Evolutionary conservation across 345 rosid species (phyloP).

Genomic region (Corymbia maculata): DNA sequence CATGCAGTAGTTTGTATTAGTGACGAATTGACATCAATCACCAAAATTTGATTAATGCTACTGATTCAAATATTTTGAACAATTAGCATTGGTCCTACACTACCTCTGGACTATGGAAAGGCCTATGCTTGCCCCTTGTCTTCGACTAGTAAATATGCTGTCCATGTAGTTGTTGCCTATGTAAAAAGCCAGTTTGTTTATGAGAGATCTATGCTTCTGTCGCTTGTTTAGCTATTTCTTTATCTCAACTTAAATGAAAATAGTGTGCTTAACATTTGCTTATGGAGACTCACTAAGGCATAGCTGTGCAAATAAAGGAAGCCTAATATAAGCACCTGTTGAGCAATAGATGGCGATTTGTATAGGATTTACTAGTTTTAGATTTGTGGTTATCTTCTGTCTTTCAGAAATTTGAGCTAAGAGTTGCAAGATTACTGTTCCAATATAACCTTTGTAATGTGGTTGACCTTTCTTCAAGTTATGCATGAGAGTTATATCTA

Average conservation of each 20-base stretch:
- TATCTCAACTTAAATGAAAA: background rate
- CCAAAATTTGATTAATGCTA: background rate
- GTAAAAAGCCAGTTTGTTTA: background rate
- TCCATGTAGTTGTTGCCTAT: background rate
- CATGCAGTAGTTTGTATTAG: background rate
- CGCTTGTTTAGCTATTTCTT: background rate
- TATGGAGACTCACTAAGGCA: background rate
- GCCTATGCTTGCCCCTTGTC: background rate
- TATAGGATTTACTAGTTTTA: background rate
- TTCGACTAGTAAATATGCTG: background rate
- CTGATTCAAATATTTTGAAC: background rate
- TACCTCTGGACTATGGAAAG: background rate
- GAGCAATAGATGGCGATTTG: background rate
- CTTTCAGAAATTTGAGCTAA: background rate
- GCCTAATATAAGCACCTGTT: background rate
- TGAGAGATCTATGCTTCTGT: background rate
- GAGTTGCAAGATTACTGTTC: background rate
- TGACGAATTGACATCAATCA: background rate
- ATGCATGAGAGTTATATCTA: background rate
- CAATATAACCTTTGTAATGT: background rate
- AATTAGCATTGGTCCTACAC: background rate
- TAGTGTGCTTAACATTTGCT: background rate
- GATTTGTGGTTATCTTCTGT: background rate
- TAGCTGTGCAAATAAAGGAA: background rate
- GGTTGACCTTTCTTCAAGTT: background rate